Conservation (phyloP, 2,329 filamentous ascomycete genomes). For the Ophiosphaerella narmari region DNA sequence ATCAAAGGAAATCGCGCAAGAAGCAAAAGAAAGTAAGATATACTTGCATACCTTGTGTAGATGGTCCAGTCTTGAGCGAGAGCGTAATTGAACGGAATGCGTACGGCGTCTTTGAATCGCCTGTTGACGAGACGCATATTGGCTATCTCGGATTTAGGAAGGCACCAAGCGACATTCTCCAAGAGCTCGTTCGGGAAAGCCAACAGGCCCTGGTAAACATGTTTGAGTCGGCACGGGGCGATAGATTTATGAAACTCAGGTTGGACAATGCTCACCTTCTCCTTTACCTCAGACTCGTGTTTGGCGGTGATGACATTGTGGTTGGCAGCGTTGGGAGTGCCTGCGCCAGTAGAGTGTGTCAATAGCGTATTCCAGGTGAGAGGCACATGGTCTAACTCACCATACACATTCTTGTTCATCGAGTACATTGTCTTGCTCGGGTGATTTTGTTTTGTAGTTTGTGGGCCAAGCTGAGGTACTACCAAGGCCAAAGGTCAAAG, state of each 20-base stretch:
- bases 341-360: not conserved
- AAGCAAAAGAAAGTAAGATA: constrained; percentile 5
- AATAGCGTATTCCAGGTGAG: not conserved
- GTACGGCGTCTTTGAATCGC: not conserved
- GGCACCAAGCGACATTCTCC: constrained; percentile 1
- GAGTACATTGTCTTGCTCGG: too few relatives aligned
- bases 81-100: not conserved
- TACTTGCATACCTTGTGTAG: constrained; percentile 4
- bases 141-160: not conserved
- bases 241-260: not conserved
- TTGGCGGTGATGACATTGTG: too few relatives aligned
- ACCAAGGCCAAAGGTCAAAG: too few relatives aligned
- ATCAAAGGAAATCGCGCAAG: not conserved
- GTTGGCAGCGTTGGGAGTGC: not conserved
- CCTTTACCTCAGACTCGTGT: too few relatives aligned
- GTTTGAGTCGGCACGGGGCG: too few relatives aligned
- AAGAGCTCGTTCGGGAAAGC: constrained; percentile 3
- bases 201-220: not conserved
- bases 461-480: too few relatives aligned
- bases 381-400: too few relatives aligned
- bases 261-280: not conserved
- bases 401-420: too few relatives aligned
- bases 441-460: too few relatives aligned
- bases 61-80: not conserved
- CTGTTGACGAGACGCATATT: constrained; percentile 7